These are phyloP conservation scores for Mortierella sp. DNA, from an alignment of 371 early-diverging fungal genomes.

Conservation along the genomic window DNA sequence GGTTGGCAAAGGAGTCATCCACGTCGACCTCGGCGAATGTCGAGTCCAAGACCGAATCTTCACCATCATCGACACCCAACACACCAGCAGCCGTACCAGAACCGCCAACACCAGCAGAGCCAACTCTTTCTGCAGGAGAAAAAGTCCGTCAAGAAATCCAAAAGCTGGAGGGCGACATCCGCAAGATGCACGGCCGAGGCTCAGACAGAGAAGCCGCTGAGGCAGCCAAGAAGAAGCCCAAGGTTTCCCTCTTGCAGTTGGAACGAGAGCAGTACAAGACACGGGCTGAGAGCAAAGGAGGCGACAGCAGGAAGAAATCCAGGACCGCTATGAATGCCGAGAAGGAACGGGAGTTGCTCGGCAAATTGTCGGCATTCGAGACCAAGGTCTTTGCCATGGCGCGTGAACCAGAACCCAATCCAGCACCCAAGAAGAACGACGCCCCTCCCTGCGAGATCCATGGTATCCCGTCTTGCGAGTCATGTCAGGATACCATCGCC, in stretches of 20 bases:
- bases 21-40: neutral
- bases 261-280: constrained; percentile 69
- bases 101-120: neutral
- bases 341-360: constrained; percentile 50
- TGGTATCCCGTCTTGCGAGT: constrained; percentile 74
- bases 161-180: constrained; percentile 70
- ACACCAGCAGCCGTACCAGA: neutral
- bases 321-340: constrained; percentile 12
- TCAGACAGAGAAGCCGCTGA: constrained; percentile 33
- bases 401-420: constrained; percentile 44
- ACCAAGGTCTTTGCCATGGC: constrained; percentile 44
- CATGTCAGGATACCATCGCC: constrained; percentile 64
- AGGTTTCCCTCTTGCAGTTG: constrained; percentile 65
- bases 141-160: constrained; percentile 60
- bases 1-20: constrained; percentile 24
- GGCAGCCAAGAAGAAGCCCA: constrained; percentile 52
- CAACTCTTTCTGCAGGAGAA: constrained; percentile 27
- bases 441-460: constrained; percentile 71
- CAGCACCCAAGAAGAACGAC: constrained; percentile 49
- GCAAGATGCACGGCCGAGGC: constrained; percentile 63
- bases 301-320: constrained; percentile 37
- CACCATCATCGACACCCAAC: neutral
- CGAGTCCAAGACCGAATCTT: neutral
- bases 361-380: constrained; percentile 63
- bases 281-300: constrained; percentile 58